phyloP scores from a whole-genome alignment of 2,329 filamentous ascomycete species.

The Xylaria sp. region DNA sequence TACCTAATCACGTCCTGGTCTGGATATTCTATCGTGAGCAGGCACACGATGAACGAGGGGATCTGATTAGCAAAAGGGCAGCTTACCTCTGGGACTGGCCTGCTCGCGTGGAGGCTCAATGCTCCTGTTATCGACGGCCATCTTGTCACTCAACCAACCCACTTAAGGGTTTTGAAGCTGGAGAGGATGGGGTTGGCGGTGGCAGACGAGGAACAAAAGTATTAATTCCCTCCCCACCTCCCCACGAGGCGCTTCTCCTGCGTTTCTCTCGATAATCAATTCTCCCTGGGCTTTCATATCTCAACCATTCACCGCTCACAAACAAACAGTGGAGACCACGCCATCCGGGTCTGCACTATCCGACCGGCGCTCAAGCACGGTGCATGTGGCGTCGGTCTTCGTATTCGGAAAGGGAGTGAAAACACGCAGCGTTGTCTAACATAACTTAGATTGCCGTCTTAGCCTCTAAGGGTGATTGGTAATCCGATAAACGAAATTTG shows the following conservation, averaged over 20 bases:
- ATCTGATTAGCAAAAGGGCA: background rate
- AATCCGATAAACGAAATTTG: background rate
- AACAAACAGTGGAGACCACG: constrained; percentile 16
- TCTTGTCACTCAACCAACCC: background rate
- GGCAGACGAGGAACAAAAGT: background rate
- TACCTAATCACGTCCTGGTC: background rate
- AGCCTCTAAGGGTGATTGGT: background rate
- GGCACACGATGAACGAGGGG: background rate
- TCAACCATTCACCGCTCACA: background rate
- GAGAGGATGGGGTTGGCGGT: background rate
- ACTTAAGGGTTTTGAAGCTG: background rate
- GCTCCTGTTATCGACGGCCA: background rate
- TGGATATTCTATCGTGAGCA: background rate
- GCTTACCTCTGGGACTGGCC: background rate
- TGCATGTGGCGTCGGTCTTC: constrained; percentile 18
- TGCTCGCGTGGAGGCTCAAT: background rate
- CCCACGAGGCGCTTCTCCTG: background rate
- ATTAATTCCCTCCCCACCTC: background rate
- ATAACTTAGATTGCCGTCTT: background rate
- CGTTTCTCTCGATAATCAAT: background rate
- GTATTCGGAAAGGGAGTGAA: constrained; percentile 12
- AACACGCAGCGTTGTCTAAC: background rate
- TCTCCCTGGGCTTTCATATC: background rate
- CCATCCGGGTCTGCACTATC: constrained; percentile 28
- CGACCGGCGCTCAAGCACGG: constrained; percentile 16